These are phyloP conservation scores for Aspergillus oerlinghausenensis DNA, from an alignment of 2,329 filamentous ascomycete species.

Conservation along the genomic window DNA sequence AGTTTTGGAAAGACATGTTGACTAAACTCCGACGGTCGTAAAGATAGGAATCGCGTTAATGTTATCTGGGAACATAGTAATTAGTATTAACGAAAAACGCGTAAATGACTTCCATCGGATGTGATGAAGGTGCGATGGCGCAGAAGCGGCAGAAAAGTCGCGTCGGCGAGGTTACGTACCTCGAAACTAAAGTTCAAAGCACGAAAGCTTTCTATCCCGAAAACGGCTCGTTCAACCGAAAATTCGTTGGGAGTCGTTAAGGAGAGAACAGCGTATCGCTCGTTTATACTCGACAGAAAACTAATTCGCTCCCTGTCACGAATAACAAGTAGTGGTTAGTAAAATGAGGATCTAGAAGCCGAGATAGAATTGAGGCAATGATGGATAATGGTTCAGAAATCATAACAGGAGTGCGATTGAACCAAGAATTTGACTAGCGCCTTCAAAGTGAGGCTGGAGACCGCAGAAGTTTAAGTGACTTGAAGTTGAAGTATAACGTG, in stretches of 20 bases:
- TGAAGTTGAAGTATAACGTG: background rate
- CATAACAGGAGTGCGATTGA: background rate
- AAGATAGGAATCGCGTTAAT: slow-evolving; percentile 13
- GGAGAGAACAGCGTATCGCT: slow-evolving; percentile 33
- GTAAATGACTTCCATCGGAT: background rate
- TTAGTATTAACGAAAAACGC: background rate
- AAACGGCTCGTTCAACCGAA: slow-evolving; percentile 32
- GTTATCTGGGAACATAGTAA: slow-evolving; percentile 9
- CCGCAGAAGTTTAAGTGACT: background rate
- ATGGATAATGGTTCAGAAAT: background rate
- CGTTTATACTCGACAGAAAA: slow-evolving; percentile 30
- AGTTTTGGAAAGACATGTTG: slow-evolving; percentile 64
- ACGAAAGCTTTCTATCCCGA: slow-evolving; percentile 25
- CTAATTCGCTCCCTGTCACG: slow-evolving; percentile 24
- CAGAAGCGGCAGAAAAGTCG: background rate
- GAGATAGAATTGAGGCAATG: background rate
- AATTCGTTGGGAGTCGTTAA: slow-evolving; percentile 40
- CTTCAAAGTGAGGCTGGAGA: background rate
- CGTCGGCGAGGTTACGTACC: slow-evolving; percentile 11
- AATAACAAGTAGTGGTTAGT: slow-evolving; percentile 8
- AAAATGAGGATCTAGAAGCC: background rate
- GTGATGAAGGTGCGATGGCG: background rate
- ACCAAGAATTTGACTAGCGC: background rate
- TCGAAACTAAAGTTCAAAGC: slow-evolving; percentile 15
- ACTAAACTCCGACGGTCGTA: slow-evolving; percentile 16